phyloP scores from a whole-genome alignment of 2,329 filamentous ascomycete genomes.

The Colletotrichum agaves region DNA sequence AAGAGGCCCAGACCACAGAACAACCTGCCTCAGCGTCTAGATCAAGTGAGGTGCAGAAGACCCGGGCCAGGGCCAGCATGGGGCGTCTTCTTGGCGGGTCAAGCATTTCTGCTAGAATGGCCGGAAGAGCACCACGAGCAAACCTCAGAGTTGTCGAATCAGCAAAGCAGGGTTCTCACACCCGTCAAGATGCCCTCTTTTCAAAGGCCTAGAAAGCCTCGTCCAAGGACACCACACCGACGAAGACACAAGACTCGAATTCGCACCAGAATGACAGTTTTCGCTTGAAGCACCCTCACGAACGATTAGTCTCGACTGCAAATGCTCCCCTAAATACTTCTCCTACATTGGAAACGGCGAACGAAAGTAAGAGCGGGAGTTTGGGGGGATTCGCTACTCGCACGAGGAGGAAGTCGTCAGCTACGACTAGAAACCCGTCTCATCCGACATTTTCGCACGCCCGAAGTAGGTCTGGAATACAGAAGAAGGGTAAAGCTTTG shows the following conservation, averaged over 20 bases:
- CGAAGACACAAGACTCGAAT: not conserved
- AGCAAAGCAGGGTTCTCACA: not conserved
- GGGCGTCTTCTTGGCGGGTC: not conserved
- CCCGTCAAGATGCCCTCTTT: slow-evolving; percentile 12
- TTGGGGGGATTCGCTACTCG: not conserved
- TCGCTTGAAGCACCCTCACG: not conserved
- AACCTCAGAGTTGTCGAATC: slow-evolving; percentile 2
- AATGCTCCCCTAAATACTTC: not conserved
- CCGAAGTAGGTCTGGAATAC: not conserved
- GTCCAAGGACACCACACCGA: not conserved
- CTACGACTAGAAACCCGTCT: not conserved
- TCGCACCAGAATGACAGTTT: not conserved
- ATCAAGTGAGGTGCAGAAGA: too few species aligned
- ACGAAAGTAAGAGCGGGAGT: slow-evolving; percentile 2
- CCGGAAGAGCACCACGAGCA: slow-evolving; percentile 13
- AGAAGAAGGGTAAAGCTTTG: not conserved
- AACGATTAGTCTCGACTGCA: not conserved
- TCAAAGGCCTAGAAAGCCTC: slow-evolving; percentile 26
- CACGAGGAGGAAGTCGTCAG: not conserved
- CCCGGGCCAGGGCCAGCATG: too few species aligned
- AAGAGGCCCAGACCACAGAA: too few species aligned
- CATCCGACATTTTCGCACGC: too few species aligned
- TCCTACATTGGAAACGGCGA: not conserved
- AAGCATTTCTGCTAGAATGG: not conserved
- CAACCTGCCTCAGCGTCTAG: too few species aligned